Percentiles rank a stretch among this genome's conserved stretches.
These are phyloP conservation scores for Rhodotorula babjevae DNA, from an alignment of 768 basidiomycete species.

Conservation along the genomic window DNA sequence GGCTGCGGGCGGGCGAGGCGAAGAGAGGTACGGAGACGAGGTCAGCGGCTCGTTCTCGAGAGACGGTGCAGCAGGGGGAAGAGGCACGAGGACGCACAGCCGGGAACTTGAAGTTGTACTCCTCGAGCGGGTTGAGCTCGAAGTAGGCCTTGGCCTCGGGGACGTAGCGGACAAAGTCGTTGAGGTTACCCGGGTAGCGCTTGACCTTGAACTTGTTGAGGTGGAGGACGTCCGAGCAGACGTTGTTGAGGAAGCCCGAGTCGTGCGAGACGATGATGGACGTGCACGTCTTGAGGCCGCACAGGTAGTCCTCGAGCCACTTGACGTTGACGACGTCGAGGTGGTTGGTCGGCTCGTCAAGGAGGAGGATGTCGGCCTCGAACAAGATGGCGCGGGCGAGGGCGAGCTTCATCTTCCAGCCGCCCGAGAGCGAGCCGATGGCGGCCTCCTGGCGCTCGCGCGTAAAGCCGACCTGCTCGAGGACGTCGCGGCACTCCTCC, in stretches of 20 bases:
- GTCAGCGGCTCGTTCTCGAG: background rate
- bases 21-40: too few relatives aligned
- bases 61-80: too few relatives aligned
- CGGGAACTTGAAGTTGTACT: constrained; percentile 82
- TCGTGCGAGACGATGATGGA: constrained; percentile 94
- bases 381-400: constrained; percentile 94
- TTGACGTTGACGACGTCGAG: constrained; percentile 68
- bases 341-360: constrained; percentile 70
- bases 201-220: constrained; percentile 70
- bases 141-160: constrained; percentile 97
- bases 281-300: constrained; percentile 63
- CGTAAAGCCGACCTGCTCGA: constrained; percentile 85
- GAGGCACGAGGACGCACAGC: constrained; percentile 72
- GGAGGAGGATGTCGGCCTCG: constrained; percentile 61
- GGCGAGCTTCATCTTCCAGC: constrained; percentile 99
- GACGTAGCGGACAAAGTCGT: constrained; percentile 78
- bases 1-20: constrained; percentile 63
- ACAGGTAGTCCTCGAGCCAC: constrained; percentile 76
- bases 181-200: constrained; percentile 88
- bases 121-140: constrained; percentile 67
- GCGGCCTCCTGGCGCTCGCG: constrained; percentile 74
- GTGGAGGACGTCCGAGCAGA: constrained; percentile 94
- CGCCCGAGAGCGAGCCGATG: constrained; percentile 88
- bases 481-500: constrained; percentile 65
- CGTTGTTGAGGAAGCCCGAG: constrained; percentile 90